Conservation (phyloP, 306 rosid genomes). For the Adenanthera pavonina region DNA sequence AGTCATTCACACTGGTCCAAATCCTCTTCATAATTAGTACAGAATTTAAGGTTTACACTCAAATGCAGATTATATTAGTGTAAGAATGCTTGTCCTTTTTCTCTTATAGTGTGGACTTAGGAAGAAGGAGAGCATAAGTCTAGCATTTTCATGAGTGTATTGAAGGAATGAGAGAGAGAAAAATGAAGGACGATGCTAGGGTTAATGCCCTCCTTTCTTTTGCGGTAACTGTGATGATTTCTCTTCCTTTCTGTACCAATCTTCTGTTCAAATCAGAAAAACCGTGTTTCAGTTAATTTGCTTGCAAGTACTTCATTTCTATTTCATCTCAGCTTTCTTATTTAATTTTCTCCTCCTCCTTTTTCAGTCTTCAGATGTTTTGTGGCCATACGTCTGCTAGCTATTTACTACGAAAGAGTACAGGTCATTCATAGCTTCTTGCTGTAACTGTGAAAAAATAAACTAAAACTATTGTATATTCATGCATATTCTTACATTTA, state of each 20-base stretch:
- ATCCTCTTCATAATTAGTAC: conserved; percentile 75
- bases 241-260: conserved; percentile 50
- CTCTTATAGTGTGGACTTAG: conserved; percentile 34
- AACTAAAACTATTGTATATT: no score
- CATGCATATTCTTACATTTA: no score
- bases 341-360: not conserved
- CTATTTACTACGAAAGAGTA: no score
- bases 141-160: conserved; percentile 62
- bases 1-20: conserved; percentile 90
- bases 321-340: not conserved
- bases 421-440: no score
- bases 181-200: conserved; percentile 56
- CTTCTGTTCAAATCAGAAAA: conserved; percentile 42
- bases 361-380: not conserved
- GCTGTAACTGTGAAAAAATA: no score
- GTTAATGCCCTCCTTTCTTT: conserved; percentile 58
- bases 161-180: conserved; percentile 2
- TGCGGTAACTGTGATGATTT: not conserved
- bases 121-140: conserved; percentile 70
- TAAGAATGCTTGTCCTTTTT: conserved; percentile 30
- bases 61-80: conserved; percentile 28
- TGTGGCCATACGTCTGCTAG: not conserved
- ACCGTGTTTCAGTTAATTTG: conserved; percentile 44
- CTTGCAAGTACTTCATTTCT: conserved; percentile 23
- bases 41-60: not conserved